Evolutionary conservation across 2,329 filamentous ascomycete species (phyloP).

Genomic region (Sphaerulina musiva): DNA sequence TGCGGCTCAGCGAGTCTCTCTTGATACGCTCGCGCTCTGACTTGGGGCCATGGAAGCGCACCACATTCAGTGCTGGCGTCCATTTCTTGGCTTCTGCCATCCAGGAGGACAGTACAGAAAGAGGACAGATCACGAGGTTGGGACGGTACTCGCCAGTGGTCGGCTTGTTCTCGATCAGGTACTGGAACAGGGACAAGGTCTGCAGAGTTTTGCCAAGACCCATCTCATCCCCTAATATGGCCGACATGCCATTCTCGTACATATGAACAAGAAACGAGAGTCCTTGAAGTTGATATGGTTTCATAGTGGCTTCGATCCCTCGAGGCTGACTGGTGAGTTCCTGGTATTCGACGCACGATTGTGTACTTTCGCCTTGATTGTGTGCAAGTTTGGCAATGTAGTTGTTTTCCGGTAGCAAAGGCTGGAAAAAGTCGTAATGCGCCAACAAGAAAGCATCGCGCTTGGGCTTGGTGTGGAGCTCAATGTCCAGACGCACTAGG

Average conservation of each 20-base stretch:
- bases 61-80: constrained; percentile 42
- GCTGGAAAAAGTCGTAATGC: constrained; percentile 43
- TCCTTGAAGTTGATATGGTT: constrained; percentile 47
- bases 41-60: constrained; percentile 45
- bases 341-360: constrained; percentile 35
- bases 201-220: constrained; percentile 48
- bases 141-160: constrained; percentile 38
- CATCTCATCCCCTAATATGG: constrained; percentile 48
- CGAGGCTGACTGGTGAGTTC: constrained; percentile 38
- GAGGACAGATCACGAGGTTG: constrained; percentile 46
- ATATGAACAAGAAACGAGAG: constrained; percentile 46
- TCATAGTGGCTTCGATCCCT: constrained; percentile 46
- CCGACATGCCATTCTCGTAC: constrained; percentile 41
- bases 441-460: constrained; percentile 43
- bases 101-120: constrained; percentile 48
- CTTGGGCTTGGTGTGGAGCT: constrained; percentile 38
- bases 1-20: constrained; percentile 19
- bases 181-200: constrained; percentile 46
- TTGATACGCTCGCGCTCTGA: constrained; percentile 43
- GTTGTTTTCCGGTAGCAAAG: constrained; percentile 41
- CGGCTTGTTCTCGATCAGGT: constrained; percentile 39
- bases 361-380: constrained; percentile 13
- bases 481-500: constrained; percentile 39
- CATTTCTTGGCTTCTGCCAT: constrained; percentile 43
- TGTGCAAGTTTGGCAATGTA: constrained; percentile 38